phyloP scores from a whole-genome alignment of 1,284 basidiomycete species.

The Heterobasidion irregulare region DNA sequence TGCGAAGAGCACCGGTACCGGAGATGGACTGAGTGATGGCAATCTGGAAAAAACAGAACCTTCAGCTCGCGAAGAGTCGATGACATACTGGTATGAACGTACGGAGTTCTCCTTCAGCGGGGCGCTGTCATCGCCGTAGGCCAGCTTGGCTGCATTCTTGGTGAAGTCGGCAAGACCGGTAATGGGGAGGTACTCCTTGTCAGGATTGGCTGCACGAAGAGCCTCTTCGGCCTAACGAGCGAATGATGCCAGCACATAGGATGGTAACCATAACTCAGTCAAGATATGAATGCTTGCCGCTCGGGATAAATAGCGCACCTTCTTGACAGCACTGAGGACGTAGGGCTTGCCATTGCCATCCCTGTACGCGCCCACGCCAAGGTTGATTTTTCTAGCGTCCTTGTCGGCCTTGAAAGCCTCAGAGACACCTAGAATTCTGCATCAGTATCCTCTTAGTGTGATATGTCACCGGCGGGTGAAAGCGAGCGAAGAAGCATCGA shows the following conservation, averaged over 20 bases:
- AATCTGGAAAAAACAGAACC: constrained; percentile 40
- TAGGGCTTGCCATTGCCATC: constrained; percentile 96
- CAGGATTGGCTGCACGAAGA: constrained; percentile 59
- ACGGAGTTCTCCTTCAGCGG: constrained; percentile 76
- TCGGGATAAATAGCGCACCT: constrained; percentile 34
- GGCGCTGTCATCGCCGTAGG: constrained; percentile 80
- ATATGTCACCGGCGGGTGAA: neutral
- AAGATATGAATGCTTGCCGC: neutral
- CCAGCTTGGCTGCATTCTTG: constrained; percentile 84
- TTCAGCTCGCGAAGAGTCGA: constrained; percentile 4
- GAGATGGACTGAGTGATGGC: constrained; percentile 96
- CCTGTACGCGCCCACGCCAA: constrained; percentile 93
- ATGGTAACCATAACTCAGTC: neutral
- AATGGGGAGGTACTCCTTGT: constrained; percentile 99
- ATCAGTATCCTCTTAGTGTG: neutral
- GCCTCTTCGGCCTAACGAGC: constrained; percentile 69
- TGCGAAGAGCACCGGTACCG: constrained; percentile 95
- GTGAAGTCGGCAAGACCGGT: constrained; percentile 88
- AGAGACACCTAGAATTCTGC: constrained; percentile 55
- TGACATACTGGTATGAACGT: constrained; percentile 21
- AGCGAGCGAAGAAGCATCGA: neutral
- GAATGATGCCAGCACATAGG: neutral
- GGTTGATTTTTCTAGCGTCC: constrained; percentile 90
- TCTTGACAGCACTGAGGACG: constrained; percentile 84
- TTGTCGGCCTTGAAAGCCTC: constrained; percentile 96